Evolutionary conservation across 768 basidiomycete genomes (phyloP), one percentile per base, ranked within the genome.

Genomic region (Dendrothele bispora): DNA sequence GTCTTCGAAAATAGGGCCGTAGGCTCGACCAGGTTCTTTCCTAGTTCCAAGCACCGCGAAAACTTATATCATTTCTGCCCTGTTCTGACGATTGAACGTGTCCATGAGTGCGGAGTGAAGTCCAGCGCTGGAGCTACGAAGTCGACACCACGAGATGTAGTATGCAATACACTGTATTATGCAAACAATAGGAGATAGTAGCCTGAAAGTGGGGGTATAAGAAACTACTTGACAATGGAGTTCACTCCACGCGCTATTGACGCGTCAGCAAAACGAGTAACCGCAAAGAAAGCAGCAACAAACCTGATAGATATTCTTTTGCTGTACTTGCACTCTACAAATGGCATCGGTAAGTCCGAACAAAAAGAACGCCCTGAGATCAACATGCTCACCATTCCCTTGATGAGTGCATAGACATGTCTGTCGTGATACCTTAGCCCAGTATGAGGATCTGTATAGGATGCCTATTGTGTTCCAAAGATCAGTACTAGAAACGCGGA

Each of bases 361-460:
- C 15, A 29, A 21, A 10, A 10, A 15, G 18, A 22, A 7, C 5
- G 4, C 3, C 27, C 2, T 26, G n/a, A 3, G 12, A 43, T 21
- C 8, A 8, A 8, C 11, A 14, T 12, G 61, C 75, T 40, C 49
- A 89, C 90, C 58, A 93, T 66, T 40, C 78, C 75, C 61, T 88
- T 88, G 53, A 92, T 80, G 24, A 90, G 69, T 39, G 90, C 88
- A 59, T 91, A 92, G n/a, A 92, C 80, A 51, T 82, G 88, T 71
- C 88, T 90, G 71, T 92, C 86, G 52, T 92, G 86, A 60, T 87
- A 92, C 4, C 91, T 77, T 8, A 93, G 70, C 1, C 84, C 83
- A 0, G 89, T 91, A 2, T 81, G 78, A 5, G 91, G 90, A 55
- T 93, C 88, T 0, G 87, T 91, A 54, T 92, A 92, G 1, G 86